These are phyloP conservation scores for Gloeophyllum trabeum DNA, from an alignment of 768 basidiomycete species.

Conservation along the genomic window DNA sequence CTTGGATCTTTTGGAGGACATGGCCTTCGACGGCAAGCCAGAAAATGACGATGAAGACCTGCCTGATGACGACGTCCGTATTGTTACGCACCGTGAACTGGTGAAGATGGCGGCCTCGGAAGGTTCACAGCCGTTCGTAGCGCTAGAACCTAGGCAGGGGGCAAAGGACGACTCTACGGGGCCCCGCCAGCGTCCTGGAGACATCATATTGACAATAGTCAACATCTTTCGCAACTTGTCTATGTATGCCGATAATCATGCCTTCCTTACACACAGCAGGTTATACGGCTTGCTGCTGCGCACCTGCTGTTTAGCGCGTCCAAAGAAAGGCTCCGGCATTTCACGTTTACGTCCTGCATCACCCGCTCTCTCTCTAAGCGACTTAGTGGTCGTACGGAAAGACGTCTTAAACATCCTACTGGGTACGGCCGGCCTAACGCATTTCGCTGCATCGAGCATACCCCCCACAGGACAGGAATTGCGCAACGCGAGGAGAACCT, in stretches of 20 bases:
- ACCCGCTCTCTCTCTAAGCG: conserved; percentile 52
- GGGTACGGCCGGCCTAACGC: conserved; percentile 42
- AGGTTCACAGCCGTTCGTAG: conserved; percentile 48
- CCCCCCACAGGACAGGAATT: conserved; percentile 24
- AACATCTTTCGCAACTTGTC: conserved; percentile 86
- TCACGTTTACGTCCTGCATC: conserved; percentile 30
- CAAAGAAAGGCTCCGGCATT: conserved; percentile 16
- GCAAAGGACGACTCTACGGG: conserved; percentile 36
- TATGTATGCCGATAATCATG: conserved; percentile 58
- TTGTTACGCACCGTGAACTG: conserved; percentile 56
- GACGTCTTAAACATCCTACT: conserved; percentile 65
- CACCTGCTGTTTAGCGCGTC: conserved; percentile 39
- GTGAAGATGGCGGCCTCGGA: conserved; percentile 45
- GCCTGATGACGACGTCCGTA: conserved; percentile 1
- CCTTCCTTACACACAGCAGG: conserved; percentile 55
- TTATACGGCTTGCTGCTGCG: conserved; percentile 59
- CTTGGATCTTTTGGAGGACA: conserved; percentile 78
- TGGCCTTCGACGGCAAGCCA: conserved; percentile 50
- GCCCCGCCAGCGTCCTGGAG: conserved; percentile 56
- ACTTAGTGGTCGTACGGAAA: conserved; percentile 64
- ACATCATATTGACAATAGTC: conserved; percentile 54
- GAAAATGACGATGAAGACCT: conserved; percentile 11
- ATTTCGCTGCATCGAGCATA: conserved; percentile 29
- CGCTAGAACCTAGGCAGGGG: conserved; percentile 36
- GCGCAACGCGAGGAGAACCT: conserved; percentile 44